Conservation (phyloP, 805 yeast species). For the Scheffersomyces amazonensis region DNA sequence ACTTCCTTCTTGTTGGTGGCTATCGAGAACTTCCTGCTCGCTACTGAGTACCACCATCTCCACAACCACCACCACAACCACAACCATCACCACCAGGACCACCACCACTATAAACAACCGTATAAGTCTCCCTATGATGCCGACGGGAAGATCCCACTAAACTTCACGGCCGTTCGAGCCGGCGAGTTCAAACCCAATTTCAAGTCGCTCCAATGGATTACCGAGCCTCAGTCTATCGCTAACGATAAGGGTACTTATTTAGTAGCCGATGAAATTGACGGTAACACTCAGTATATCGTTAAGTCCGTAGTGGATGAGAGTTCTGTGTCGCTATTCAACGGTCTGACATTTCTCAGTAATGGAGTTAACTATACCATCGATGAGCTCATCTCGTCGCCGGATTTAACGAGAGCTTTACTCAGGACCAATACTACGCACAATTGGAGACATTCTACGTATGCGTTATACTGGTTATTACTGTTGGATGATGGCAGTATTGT, state of each 20-base stretch:
- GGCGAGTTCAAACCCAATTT: constrained; percentile 53
- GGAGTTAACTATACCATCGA: constrained; percentile 46
- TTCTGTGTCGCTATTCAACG: constrained; percentile 49
- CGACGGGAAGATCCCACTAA: constrained; percentile 23
- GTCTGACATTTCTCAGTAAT: constrained; percentile 41
- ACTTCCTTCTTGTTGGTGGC: constrained; percentile 25
- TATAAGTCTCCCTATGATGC: constrained; percentile 5
- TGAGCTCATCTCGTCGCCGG: constrained; percentile 61
- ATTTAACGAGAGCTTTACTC: constrained; percentile 55
- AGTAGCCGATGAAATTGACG: constrained; percentile 26
- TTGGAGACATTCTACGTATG: constrained; percentile 70
- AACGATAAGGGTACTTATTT: constrained; percentile 70
- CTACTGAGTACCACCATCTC: constrained; percentile 1
- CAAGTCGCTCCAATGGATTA: constrained; percentile 70
- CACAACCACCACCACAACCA: constrained; percentile 1
- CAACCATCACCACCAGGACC: constrained; percentile 2
- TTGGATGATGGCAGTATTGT: constrained; percentile 25
- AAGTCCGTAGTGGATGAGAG: constrained; percentile 47
- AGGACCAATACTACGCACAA: constrained; percentile 60
- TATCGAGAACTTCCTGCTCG: constrained; percentile 13
- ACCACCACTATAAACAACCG: constrained; percentile 5
- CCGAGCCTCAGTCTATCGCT: constrained; percentile 42
- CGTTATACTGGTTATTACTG: constrained; percentile 62
- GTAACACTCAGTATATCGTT: constrained; percentile 49
- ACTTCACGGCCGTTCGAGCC: constrained; percentile 40